Base-by-base conservation (phyloP, 1,139 yeast genomes). In the Hanseniaspora uvarum region DNA sequence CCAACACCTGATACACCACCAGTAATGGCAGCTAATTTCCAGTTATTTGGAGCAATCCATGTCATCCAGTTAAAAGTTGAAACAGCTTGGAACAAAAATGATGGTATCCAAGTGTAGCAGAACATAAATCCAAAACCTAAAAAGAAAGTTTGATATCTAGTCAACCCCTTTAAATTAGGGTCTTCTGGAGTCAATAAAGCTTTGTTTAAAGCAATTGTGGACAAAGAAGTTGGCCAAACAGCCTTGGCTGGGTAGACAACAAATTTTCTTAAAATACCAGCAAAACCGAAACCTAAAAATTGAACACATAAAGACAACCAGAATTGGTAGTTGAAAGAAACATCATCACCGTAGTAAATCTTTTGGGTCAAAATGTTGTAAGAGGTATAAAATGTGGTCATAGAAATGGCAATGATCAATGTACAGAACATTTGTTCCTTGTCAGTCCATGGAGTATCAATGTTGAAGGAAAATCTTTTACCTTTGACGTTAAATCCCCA, bases 371-470 rank as follows among this genome's bases (percentile, higher is more conserved):
- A 68, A 55, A 76, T 70, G 59, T 76, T 76, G 56, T 68, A 69
- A 26, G 67, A 62, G 11, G 73, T 76, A 54, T 76, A 75, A 36
- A 76, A 70, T 44, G 71, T 64, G 26, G 72, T 71, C 41, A 70
- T 66, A n/a, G 75, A 65, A 45, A 71, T 71, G 34, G 73, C 67
- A 60, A 73, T 72, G 58, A 75, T 68, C 33, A 76, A 58, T 0
- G 83, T 76, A 2, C 79, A 71, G 56, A 79, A 69, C 80, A 80
- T 78, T 69, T 83, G 86, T 63, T 83, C 92, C 64, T 83, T 83
- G 60, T 70, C 73, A 36, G 75, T 70, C 85, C 86, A 83, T 6
- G 80, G 79, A 7, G 82, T 82, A 1, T 81, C 80, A 34, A 60
- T 55, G 65, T 80, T 73, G 61, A 79, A 60, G 52, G 77, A 65